Evolutionary conservation across 345 rosid genomes (phyloP).

Genomic region (Brassica juncea): DNA sequence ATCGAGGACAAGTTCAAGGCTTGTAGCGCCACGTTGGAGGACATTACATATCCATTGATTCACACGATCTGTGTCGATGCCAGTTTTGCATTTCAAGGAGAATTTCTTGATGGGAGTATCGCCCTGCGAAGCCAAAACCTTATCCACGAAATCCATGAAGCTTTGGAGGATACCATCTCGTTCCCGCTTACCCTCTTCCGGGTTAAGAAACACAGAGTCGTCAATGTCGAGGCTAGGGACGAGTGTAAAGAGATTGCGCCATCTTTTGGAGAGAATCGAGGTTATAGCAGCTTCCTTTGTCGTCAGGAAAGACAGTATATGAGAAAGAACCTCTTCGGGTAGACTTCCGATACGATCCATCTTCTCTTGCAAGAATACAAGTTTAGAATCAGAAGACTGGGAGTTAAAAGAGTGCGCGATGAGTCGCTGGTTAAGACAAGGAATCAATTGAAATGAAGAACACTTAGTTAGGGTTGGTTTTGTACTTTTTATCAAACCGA

Average conservation of each 20-base stretch:
- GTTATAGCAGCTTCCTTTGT: constrained; percentile 13
- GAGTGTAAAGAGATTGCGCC: not conserved
- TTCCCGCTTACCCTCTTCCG: constrained; percentile 15
- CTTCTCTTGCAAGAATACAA: not conserved
- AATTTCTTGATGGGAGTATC: not conserved
- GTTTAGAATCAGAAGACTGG: no score
- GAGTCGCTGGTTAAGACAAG: no score
- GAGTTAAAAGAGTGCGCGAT: no score
- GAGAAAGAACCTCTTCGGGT: not conserved
- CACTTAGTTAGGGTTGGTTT: no score
- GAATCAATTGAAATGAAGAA: no score
- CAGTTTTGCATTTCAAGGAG: not conserved
- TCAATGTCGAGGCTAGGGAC: not conserved
- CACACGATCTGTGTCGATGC: not conserved
- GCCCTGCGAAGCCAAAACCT: not conserved
- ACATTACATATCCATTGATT: not conserved
- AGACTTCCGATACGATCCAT: not conserved
- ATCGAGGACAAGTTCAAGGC: not conserved
- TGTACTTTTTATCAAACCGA: no score
- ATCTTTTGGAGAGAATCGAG: not conserved
- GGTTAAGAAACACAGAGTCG: constrained; percentile 7
- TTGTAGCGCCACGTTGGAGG: not conserved
- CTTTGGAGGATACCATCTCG: not conserved
- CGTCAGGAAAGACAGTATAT: not conserved
- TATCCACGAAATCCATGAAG: constrained; percentile 13